Evolutionary conservation across 345 rosid species (phyloP).

Genomic region (Pelargonium nanum): DNA sequence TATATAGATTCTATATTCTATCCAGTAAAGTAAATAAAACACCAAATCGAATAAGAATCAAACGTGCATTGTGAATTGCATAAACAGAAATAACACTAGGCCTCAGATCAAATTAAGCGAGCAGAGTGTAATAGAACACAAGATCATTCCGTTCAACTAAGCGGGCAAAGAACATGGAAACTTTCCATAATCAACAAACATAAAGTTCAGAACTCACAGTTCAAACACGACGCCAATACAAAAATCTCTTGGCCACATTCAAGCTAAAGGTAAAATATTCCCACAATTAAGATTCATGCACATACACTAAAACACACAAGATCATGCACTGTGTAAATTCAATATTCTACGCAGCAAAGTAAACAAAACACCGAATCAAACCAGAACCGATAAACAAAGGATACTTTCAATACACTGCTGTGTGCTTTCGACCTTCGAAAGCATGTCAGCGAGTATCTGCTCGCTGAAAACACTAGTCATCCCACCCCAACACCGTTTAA

Average conservation of each 20-base stretch:
- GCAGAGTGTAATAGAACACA: neutral
- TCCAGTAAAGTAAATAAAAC: no score
- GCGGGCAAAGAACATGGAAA: no score
- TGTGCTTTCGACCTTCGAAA: slow-evolving; percentile 91
- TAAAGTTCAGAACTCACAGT: neutral
- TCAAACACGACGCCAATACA: neutral
- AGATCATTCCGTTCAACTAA: neutral
- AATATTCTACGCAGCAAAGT: neutral
- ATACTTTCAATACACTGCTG: slow-evolving; percentile 98
- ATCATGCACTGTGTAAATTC: neutral
- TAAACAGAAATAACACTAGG: neutral
- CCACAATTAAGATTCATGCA: neutral
- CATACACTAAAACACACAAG: neutral
- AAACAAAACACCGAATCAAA: neutral
- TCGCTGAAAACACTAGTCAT: slow-evolving; percentile 94
- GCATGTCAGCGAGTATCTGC: slow-evolving; percentile 91
- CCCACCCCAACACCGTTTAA: slow-evolving; percentile 21
- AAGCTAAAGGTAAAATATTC: no score
- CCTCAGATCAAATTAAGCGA: no score
- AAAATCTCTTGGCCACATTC: neutral
- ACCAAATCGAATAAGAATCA: no score
- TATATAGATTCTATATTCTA: no score
- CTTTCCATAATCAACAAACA: no score
- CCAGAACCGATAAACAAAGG: slow-evolving; percentile 16
- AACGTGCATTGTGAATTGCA: neutral